Evolutionary conservation across 352 stramenopile species (phyloP).

Genomic region (Pythium phragmitis): DNA sequence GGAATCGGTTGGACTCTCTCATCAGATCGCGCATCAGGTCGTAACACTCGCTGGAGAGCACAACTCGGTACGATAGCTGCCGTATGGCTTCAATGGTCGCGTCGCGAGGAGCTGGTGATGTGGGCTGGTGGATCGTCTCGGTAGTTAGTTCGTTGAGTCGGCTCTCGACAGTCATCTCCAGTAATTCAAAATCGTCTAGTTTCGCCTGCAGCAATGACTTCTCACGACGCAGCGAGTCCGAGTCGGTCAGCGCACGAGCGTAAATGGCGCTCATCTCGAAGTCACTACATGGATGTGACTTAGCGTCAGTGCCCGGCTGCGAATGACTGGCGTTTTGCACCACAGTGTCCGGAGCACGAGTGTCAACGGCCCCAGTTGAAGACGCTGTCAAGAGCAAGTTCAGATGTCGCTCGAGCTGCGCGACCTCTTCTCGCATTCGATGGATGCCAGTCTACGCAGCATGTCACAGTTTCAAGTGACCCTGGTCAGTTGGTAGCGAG

Average conservation of each 20-base stretch:
- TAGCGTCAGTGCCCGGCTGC: constrained; percentile 5
- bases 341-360: not conserved
- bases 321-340: not conserved
- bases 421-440: constrained; percentile 30
- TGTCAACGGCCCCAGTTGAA: not conserved
- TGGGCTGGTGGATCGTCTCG: constrained; percentile 20
- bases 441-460: constrained; percentile 16
- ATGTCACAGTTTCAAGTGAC: not conserved
- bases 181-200: constrained; percentile 26
- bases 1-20: constrained; percentile 27
- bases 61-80: constrained; percentile 20
- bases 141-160: constrained; percentile 29
- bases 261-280: constrained; percentile 24
- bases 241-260: constrained; percentile 24
- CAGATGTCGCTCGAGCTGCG: constrained; percentile 26
- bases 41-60: constrained; percentile 30
- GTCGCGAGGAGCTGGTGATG: not conserved
- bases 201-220: constrained; percentile 25
- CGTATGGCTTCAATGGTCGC: not conserved
- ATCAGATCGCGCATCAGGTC: constrained; percentile 30
- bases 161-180: constrained; percentile 28
- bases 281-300: not conserved
- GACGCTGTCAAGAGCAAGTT: constrained; percentile 8
- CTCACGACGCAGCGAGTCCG: constrained; percentile 27
- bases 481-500: not conserved